Evolutionary conservation across 2,329 filamentous ascomycete species (phyloP), one percentile per base, ranked within the genome.

Genomic region (Alternaria sp.): DNA sequence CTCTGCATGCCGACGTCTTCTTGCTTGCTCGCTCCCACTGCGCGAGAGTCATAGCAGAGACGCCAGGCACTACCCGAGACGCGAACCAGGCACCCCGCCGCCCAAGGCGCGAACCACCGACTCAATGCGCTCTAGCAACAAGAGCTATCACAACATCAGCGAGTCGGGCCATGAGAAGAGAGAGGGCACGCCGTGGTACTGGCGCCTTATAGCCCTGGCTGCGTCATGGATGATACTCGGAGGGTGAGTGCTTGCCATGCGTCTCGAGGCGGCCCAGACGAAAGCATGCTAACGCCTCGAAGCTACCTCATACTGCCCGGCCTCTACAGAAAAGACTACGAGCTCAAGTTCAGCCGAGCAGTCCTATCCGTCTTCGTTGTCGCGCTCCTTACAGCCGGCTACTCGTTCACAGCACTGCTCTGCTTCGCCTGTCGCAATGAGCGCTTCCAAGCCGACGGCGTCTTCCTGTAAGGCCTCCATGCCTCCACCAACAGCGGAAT

Each of bases 301-400:
- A 84, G 83, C 55, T 85, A 82, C 70, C 79, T 86, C 32, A 82
- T 85, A 58, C 77, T 85, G 19, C 83, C 83, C 7, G 78, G 80
- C 25, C 81, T 84, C 57, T 85, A 83, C 71, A 80, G 82, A 53
- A 75, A 73, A 23, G 68, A 80, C 15, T 53, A 74, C 10, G 63
- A 81, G 36, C 75, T 84, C 25, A 79, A 78, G 55, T 76, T 84
- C 57, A 79, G 76, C 59, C 73, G 77, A 51, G 74, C 76, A 1
- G 79, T 79, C 5, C 67, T 85, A 7, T 79, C 79, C 4, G 82
- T 84, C 53, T 81, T 85, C 61, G 80, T 83, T 23, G 78, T 84
- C 67, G 80, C 82, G 6, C 75, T 86, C 17, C 76, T 85, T 8
- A 80, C 81, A 1, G 79, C 81, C 46, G 84, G 84, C 30, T 83